Evolutionary conservation across 1,139 yeast genomes (phyloP).

Genomic region (Saccharomyces pastorianus): DNA sequence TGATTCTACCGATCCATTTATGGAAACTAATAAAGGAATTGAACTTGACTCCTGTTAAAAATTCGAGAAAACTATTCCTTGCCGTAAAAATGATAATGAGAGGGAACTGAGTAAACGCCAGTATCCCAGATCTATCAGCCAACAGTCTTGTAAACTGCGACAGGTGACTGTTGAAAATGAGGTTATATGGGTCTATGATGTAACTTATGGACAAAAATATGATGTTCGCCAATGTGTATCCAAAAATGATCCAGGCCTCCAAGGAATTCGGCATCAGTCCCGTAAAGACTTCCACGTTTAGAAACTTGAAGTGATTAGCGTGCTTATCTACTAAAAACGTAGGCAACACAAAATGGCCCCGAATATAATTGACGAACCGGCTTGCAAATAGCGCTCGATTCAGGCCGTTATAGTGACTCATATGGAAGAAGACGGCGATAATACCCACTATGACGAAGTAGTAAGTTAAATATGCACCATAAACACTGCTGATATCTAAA

Average conservation of each 20-base stretch:
- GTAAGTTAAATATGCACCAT: constrained; percentile 9
- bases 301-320: constrained; percentile 12
- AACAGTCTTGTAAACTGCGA: constrained; percentile 35
- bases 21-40: constrained; percentile 54
- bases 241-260: constrained; percentile 44
- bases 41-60: constrained; percentile 56
- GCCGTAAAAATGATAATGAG: constrained; percentile 48
- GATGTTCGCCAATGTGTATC: constrained; percentile 41
- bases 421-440: constrained; percentile 8
- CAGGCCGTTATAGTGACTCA: constrained; percentile 11
- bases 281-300: constrained; percentile 4
- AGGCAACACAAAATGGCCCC: constrained; percentile 15
- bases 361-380: constrained; percentile 8
- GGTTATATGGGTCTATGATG: constrained; percentile 35
- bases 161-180: constrained; percentile 36
- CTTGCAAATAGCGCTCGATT: constrained; percentile 6
- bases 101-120: constrained; percentile 44
- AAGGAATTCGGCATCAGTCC: constrained; percentile 40
- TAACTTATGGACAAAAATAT: constrained; percentile 36
- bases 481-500: constrained; percentile 14
- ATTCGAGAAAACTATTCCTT: constrained; percentile 56
- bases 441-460: constrained; percentile 12
- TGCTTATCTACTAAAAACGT: constrained; percentile 14
- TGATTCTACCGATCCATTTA: constrained; percentile 54
- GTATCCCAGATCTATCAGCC: constrained; percentile 48